Base-by-base conservation (phyloP, 164 flowering plant species). In the Tetracentron sinense region DNA sequence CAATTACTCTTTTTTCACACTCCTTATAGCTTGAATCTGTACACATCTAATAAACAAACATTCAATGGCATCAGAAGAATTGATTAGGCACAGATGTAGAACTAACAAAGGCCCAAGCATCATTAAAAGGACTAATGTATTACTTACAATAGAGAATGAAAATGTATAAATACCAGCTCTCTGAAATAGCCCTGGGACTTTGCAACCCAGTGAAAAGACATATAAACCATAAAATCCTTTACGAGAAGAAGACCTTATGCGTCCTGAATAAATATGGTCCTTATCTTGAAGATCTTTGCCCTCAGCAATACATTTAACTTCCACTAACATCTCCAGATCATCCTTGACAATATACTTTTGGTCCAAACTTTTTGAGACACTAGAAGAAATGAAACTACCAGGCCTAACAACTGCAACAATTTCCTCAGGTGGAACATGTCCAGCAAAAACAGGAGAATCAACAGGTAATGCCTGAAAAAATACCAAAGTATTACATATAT, bases 401-500 rank as follows among this genome's bases (percentile, higher is more conserved):
- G 97, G 94, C 67, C 97, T 83, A 61, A 90, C 38, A 54, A 88
- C 90, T 47, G 94, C 97, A 69, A 81, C 76, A 51, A 86, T 69
- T 65, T 81, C 68, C 21, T 31, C 58, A 0, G 89, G 94, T 66
- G 81, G 77, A 62, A 21, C 62, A 61, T 65, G 56, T 52, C 89
- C 92, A 70, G 94, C 92, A 57, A 28, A 47, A 50, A 83, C 69
- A 7, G 65, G 20, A 61, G 58, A 57, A 54, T 31, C 72, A 25
- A 66, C 27, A 29, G 86, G 86, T 31, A 86, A 69, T 29, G 73
- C 84, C 97, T 90, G 72, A 48, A 78, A 72, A 35, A 30, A 66
- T 33, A 55, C 35, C 42, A 50, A 19, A 65, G 44, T 26, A 42
- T 30, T 25, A 10, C n/a, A n/a, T n/a, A n/a, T n/a, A n/a, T 25